phyloP scores from a whole-genome alignment of 2,329 filamentous ascomycete species.

The Aspergillus piperis region DNA sequence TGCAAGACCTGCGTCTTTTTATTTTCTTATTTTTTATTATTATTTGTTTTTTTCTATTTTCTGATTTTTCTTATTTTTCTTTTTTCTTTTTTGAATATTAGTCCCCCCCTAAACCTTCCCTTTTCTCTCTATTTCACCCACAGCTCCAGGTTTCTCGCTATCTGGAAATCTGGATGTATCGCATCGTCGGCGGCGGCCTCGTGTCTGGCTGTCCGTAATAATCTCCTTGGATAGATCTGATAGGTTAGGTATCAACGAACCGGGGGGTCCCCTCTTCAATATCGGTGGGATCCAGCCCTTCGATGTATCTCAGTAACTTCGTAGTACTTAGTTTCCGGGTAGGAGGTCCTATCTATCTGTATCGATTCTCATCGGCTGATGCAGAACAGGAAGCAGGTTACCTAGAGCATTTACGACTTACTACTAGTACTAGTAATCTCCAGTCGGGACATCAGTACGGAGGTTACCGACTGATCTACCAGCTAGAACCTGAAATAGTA shows the following conservation, averaged over 20 bases:
- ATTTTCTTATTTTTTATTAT: not conserved
- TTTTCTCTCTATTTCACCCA: not conserved
- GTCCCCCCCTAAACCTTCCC: too few relatives aligned
- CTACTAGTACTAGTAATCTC: too few relatives aligned
- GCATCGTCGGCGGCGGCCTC: conserved; percentile 1
- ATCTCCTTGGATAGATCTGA: not conserved
- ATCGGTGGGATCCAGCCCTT: conserved; percentile 13
- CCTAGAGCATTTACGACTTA: too few relatives aligned
- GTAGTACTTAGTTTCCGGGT: too few relatives aligned
- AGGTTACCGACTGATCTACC: too few relatives aligned
- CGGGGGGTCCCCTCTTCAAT: not conserved
- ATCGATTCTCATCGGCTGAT: not conserved
- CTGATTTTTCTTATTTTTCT: not conserved
- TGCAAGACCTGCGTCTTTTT: conserved; percentile 19
- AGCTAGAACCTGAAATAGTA: too few relatives aligned
- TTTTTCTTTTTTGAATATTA: conserved; percentile 19
- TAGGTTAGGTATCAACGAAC: not conserved
- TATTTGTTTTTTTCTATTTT: not conserved
- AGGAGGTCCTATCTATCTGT: not conserved
- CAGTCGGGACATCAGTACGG: too few relatives aligned
- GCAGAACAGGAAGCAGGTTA: not conserved
- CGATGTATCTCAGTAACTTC: not conserved
- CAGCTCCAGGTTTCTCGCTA: not conserved
- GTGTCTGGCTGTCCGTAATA: conserved; percentile 8
- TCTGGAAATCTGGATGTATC: conserved; percentile 1